Evolutionary conservation across 345 rosid species (phyloP).

Genomic region (Hibiscus syriacus): DNA sequence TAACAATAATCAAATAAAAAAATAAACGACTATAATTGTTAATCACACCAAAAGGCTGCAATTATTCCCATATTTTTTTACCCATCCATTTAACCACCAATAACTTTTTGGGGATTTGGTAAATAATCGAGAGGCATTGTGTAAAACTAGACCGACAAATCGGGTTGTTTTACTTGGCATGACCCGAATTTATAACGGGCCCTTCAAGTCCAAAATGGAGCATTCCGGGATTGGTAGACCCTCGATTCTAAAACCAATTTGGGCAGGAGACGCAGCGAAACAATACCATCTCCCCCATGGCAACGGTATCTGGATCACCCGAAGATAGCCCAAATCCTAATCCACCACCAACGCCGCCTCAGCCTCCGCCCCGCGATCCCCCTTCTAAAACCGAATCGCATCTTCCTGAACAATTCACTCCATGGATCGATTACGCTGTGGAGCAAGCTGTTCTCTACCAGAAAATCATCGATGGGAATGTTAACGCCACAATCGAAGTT

Average conservation of each 20-base stretch:
- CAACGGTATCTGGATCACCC: slow-evolving; percentile 37
- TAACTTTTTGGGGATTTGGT: no score
- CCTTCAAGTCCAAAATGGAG: slow-evolving; percentile 1
- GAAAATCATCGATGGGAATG: slow-evolving; percentile 22
- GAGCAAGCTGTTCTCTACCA: slow-evolving; percentile 55
- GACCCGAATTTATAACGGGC: not conserved
- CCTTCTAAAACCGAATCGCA: slow-evolving; percentile 29
- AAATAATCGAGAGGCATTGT: no score
- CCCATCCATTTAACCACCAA: no score
- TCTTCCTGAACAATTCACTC: slow-evolving; percentile 36
- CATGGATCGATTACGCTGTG: slow-evolving; percentile 69
- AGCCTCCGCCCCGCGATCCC: slow-evolving; percentile 5
- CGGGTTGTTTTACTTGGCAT: not conserved
- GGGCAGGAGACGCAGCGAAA: not conserved
- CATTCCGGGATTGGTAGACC: not conserved
- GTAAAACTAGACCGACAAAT: no score
- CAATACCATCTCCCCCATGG: slow-evolving; percentile 31
- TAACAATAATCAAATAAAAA: no score
- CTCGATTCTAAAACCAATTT: not conserved
- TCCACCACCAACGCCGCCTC: no score
- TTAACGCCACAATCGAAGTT: not conserved
- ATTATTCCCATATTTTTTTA: no score
- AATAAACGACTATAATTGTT: no score
- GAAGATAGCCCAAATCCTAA: slow-evolving; percentile 24
- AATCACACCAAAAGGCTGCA: no score